Evolutionary conservation across 345 rosid species (phyloP).

Genomic region (Melaleuca alternifolia): DNA sequence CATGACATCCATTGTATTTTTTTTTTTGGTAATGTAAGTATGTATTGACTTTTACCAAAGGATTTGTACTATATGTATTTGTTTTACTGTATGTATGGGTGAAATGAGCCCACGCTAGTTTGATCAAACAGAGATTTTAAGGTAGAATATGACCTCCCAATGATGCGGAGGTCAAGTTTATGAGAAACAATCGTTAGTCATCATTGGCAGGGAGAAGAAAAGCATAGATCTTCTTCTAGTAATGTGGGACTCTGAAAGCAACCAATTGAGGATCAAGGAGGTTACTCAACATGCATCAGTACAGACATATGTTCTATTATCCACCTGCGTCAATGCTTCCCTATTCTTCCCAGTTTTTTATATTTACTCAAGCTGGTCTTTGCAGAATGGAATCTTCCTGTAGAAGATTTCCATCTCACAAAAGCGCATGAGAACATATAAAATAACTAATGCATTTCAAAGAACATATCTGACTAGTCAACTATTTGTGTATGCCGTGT

Average conservation of each 20-base stretch:
- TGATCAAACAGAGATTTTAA: background rate
- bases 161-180: background rate
- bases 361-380: background rate
- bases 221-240: background rate
- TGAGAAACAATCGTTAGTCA: background rate
- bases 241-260: background rate
- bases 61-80: no score
- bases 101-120: background rate
- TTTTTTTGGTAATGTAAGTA: no score
- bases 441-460: background rate
- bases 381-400: background rate
- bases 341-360: background rate
- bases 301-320: background rate
- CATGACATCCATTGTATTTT: background rate
- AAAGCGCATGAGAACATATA: background rate
- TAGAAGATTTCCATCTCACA: background rate
- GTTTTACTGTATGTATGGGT: background rate
- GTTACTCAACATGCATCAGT: background rate
- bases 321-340: background rate
- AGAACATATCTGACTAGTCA: background rate
- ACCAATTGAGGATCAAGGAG: background rate
- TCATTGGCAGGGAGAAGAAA: background rate
- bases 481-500: background rate
- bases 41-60: no score
- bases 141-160: background rate